Evolutionary conservation across 495 filamentous ascomycete genomes (phyloP).

Genomic region (Penicillium paxilli): DNA sequence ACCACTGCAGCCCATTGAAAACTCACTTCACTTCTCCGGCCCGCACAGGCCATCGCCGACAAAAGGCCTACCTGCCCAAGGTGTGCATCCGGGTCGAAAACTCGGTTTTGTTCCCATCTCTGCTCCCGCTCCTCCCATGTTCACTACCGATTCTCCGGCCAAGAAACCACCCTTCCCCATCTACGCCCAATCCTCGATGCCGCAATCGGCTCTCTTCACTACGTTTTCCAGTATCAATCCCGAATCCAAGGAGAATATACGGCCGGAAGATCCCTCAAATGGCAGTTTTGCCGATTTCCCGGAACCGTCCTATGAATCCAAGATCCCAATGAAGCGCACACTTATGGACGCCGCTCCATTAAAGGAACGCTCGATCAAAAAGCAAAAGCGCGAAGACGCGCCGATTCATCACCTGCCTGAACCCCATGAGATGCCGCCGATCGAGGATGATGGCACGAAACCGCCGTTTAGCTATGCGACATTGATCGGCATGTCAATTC

Average conservation of each 20-base stretch:
- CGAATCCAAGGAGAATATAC: slow-evolving; percentile 67
- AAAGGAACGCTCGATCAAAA: slow-evolving; percentile 70
- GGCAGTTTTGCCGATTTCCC: slow-evolving; percentile 54
- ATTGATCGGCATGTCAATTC: slow-evolving; percentile 96
- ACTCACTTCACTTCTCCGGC: slow-evolving; percentile 53
- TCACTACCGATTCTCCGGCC: slow-evolving; percentile 79
- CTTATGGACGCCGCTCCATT: slow-evolving; percentile 74
- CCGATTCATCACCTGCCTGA: slow-evolving; percentile 57
- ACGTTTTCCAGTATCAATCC: slow-evolving; percentile 55
- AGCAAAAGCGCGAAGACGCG: slow-evolving; percentile 51
- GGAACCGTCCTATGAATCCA: slow-evolving; percentile 58
- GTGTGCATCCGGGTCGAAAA: slow-evolving; percentile 34
- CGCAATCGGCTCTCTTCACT: slow-evolving; percentile 64
- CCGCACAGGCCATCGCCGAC: slow-evolving; percentile 60
- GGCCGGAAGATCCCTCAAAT: slow-evolving; percentile 44
- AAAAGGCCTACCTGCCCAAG: slow-evolving; percentile 46
- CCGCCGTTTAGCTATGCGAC: slow-evolving; percentile 89
- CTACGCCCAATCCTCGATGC: slow-evolving; percentile 43
- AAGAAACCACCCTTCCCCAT: slow-evolving; percentile 68
- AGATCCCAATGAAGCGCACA: slow-evolving; percentile 61
- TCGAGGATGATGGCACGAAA: slow-evolving; percentile 87
- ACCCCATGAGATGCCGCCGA: slow-evolving; percentile 72
- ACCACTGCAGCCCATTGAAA: slow-evolving; percentile 50
- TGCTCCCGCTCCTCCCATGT: slow-evolving; percentile 62
- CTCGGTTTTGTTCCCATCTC: slow-evolving; percentile 64